Base-by-base conservation (phyloP, 768 basidiomycete species). In the Cystobasidium tubakii region DNA sequence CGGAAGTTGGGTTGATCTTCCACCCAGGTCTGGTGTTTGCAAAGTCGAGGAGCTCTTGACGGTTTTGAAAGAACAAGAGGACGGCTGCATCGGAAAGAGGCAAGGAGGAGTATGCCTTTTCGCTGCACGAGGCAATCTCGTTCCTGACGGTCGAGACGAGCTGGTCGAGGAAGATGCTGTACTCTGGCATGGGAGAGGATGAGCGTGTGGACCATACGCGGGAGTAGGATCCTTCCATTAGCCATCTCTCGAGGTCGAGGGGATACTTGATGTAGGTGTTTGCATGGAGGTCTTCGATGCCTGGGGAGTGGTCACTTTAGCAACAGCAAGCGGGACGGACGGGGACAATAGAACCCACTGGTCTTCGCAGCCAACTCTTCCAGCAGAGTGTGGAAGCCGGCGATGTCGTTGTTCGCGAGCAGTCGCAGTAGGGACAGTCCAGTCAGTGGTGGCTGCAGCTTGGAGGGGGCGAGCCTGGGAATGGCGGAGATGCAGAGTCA, bases 221-320 rank as follows among this genome's bases (percentile, higher is more conserved):
- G 82, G 91, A 92, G 81, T 98, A 99, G 78, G 90, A 90, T 44
- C 95, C 95, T 81, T 98, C 95, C 95, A 99, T 99, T 55, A 98
- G 85, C 91, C 94, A 97, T 63, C 90, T 85, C 81, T 99, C 95
- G 75, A 94, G 87, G 80, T 93, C 90, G 73, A 93, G 89, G 15
- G 91, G 90, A 80, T 92, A 92, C 66, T 86, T 85, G 79, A 93
- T 87, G 80, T 84, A 91, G 6, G 87, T 86, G 80, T 89, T 90
- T 17, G 76, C 73, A 31, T 77, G 75, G 17, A 80, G 73, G 7
- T 75, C 67, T 36, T 86, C 84, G 43, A 67, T 31, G 66, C 66
- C 66, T 67, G 44, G 39, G 34, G 23, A 31, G 39, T 50, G 6
- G 6, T 1, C 1, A 23, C 17, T n/a, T n/a, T n/a, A n/a, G 10